Base-by-base conservation (phyloP, 768 basidiomycete species). In the Royoungia palumana region DNA sequence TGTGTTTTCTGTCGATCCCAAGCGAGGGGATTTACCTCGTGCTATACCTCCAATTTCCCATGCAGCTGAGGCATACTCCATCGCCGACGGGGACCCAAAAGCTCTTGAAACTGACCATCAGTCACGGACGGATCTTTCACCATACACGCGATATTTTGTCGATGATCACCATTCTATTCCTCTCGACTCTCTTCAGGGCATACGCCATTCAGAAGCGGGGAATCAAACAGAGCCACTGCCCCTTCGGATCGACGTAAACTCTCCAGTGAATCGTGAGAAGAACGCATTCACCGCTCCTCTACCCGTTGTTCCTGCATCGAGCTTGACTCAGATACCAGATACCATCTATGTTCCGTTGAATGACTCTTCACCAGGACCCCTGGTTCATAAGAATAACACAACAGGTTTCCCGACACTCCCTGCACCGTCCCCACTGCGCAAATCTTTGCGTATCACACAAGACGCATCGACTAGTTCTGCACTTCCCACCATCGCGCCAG, bases 351-450 rank as follows among this genome's bases (percentile, higher is more conserved):
- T 73, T 37, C 74, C 71, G 14, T 58, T 73, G 19, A 71, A 68
- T 7, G 71, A 74, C 36, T 59, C 59, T 3, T 57, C 68, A 4
- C 56, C 66, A 12, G 58, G 34, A 12, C 49, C 46, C 25, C 46
- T 66, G 25, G 54, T 60, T 37, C 71, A 73, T 21, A 83, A 78
- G 50, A 61, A 65, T 40, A 70, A 68, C 49, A 47, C 71, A 8
- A 46, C 76, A 0, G 72, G 73, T 35, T 83, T 87, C 56, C 82
- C 85, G 2, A 70, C 72, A n/a, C 73, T 89, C 25, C 85, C 86
- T 20, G 82, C 79, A 5, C 85, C 86, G 2, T 76, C 82, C 43
- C 81, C 85, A 5, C 67, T 87, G 42, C 80, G 82, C 21, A 89
- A 88, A 67, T 87, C 85, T 0, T 75, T 79, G 51, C 78, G 79